A percentile compares a stretch with the other conserved stretches of the same genome.
Conservation (phyloP, 192 early-diverging fungal genomes). For the Coemansia sp. region DNA sequence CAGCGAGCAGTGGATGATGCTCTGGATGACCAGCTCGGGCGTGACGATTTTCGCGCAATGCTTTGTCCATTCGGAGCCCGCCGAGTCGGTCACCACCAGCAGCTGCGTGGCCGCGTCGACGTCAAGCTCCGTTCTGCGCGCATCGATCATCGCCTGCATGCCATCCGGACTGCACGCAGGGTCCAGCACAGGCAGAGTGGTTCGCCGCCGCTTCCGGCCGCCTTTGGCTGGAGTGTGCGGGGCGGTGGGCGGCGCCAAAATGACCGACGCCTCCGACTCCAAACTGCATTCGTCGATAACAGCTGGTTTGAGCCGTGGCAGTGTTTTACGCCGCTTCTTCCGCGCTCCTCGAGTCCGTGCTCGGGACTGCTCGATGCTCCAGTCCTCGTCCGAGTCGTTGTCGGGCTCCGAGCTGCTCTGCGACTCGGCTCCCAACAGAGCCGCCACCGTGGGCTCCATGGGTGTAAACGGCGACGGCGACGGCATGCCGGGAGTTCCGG, state of each 20-base stretch:
- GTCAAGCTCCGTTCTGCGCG: slow-evolving; percentile 18
- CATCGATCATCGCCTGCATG: slow-evolving; percentile 13
- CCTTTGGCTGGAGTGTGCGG: background rate
- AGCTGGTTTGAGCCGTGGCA: slow-evolving; percentile 9
- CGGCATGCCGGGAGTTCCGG: no score
- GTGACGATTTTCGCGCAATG: background rate
- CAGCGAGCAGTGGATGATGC: slow-evolving; percentile 34
- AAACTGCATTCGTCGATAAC: background rate
- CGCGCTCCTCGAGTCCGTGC: background rate
- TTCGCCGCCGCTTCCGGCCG: slow-evolving; percentile 12
- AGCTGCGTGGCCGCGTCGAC: slow-evolving; percentile 4
- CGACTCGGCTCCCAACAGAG: background rate
- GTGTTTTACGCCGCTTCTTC: slow-evolving; percentile 11
- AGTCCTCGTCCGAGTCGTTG: slow-evolving; percentile 46
- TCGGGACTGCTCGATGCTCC: slow-evolving; percentile 11
- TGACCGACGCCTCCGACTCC: slow-evolving; percentile 23
- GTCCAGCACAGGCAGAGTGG: slow-evolving; percentile 8
- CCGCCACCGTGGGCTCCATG: background rate
- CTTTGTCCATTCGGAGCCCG: background rate
- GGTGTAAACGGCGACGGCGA: background rate
- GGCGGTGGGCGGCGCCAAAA: slow-evolving; percentile 14
- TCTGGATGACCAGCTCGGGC: slow-evolving; percentile 45
- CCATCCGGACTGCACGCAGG: slow-evolving; percentile 11
- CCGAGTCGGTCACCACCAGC: slow-evolving; percentile 13
- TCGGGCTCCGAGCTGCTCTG: slow-evolving; percentile 48